Base-by-base conservation (phyloP, 176 grass and related monocot species). In the Neostapfia colusana region DNA sequence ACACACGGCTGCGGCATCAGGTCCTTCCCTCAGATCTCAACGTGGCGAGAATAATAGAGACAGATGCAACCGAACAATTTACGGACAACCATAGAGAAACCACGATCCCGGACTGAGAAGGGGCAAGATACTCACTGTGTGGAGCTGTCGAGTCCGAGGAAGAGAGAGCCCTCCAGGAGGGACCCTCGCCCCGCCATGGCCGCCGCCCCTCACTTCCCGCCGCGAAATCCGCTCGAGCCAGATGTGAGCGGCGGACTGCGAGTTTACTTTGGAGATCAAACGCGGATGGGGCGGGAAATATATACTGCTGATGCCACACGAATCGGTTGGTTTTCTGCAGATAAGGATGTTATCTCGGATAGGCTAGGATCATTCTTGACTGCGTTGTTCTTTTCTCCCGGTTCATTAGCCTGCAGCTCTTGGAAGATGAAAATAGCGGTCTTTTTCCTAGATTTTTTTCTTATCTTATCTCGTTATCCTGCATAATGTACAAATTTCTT, bases 131-230 rank as follows among this genome's bases (percentile, higher is more conserved):
- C 91, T 88, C 69, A 98, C 95, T 98, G 95, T 13, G 95, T 98
- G 45, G 95, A 98, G 82, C 89, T 92, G 76, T 98, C 95, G 40
- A 98, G 79, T 79, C 95, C 95, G 25, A 98, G 95, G 79, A 98
- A 98, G 21, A 94, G 91, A 4, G 87, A 70, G 40, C 89, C 95
- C n/a, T 82, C 85, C 44, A 89, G 89, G 72, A 98, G 81, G 36
- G 86, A 70, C 45, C 76, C 73, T 20, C 76, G 81, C 11, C 81
- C 81, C 15, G 60, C 46, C 86, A 88, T 88, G 81, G 76, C 75
- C 16, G 75, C 69, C 44, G 75, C 3, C 37, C 16, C 5, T 45
- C 51, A 20, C 48, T 8, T 1, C 4, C 68, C 67, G 40, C 3
- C 20, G 50, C 12, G 13, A 73, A 40, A 66, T 59, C 37, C 66